Percentiles rank a stretch among this genome's conserved stretches.
These are phyloP conservation scores for Chiua virens DNA, from an alignment of 768 basidiomycete species.

Conservation along the genomic window DNA sequence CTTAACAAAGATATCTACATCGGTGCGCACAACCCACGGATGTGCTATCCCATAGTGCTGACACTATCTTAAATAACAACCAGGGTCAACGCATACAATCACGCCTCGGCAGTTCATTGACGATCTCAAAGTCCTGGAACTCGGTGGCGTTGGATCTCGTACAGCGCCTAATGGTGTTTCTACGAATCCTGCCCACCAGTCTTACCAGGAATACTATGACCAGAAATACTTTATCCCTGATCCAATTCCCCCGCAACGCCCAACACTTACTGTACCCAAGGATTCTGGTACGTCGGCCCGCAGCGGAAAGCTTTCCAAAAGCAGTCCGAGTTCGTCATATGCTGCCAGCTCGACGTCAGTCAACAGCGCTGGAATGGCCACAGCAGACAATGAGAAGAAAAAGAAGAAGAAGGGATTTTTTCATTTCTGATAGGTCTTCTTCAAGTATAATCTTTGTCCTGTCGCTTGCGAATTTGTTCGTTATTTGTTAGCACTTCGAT, in stretches of 20 bases:
- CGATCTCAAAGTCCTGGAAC: slow-evolving; percentile 83
- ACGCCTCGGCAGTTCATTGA: slow-evolving; percentile 85
- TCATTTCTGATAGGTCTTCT: slow-evolving; percentile 45
- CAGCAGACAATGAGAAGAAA: slow-evolving; percentile 58
- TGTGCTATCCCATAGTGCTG: slow-evolving; percentile 27
- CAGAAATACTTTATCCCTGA: slow-evolving; percentile 61
- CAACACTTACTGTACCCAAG: slow-evolving; percentile 27
- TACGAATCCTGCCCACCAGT: slow-evolving; percentile 45
- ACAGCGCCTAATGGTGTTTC: slow-evolving; percentile 68
- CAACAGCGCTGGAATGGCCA: slow-evolving; percentile 37
- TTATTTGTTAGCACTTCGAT: neutral
- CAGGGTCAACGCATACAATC: slow-evolving; percentile 87
- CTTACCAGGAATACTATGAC: slow-evolving; percentile 78
- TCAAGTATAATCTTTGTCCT: neutral
- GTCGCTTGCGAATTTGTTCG: neutral
- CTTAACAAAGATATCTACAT: slow-evolving; percentile 90
- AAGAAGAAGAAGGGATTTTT: slow-evolving; percentile 78
- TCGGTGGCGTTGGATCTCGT: slow-evolving; percentile 82
- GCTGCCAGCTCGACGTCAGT: slow-evolving; percentile 51
- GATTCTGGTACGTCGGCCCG: slow-evolving; percentile 18
- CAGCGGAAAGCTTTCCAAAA: slow-evolving; percentile 27
- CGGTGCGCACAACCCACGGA: slow-evolving; percentile 58
- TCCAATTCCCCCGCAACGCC: slow-evolving; percentile 32
- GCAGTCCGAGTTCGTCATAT: slow-evolving; percentile 49
- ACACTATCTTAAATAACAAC: neutral